Evolutionary conservation across 2,329 filamentous ascomycete genomes (phyloP).

Genomic region (Coniosporium tulheliwenetii): DNA sequence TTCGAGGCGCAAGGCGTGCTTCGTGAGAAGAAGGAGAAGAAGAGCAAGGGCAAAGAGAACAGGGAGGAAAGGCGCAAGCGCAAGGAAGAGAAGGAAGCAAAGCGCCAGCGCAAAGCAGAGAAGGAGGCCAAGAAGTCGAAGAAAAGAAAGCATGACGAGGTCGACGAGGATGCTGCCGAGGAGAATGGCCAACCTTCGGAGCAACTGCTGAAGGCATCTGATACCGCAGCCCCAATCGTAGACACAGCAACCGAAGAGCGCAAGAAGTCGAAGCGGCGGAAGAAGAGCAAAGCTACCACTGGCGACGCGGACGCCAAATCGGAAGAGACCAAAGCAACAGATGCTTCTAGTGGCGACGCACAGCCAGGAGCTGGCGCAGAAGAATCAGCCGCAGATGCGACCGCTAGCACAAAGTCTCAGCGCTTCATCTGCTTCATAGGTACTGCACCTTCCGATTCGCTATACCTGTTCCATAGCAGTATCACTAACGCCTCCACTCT

Average conservation of each 20-base stretch:
- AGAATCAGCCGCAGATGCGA: conserved; percentile 9
- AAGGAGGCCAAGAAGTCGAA: conserved; percentile 9
- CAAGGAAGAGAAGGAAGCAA: conserved; percentile 9
- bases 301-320: conserved; percentile 6
- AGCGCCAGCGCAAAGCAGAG: conserved; percentile 9
- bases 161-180: conserved; percentile 6
- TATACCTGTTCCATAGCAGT: neutral
- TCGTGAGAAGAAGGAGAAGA: neutral
- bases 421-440: conserved; percentile 69
- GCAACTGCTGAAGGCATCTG: conserved; percentile 2
- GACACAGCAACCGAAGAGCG: conserved; percentile 3
- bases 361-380: conserved; percentile 7
- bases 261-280: conserved; percentile 7
- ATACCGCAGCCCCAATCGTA: conserved; percentile 3
- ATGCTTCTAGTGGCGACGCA: conserved; percentile 7
- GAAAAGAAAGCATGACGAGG: conserved; percentile 10
- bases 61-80: conserved; percentile 11
- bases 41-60: conserved; percentile 15
- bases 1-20: too few species aligned
- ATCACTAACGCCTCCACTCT: neutral
- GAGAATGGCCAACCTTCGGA: neutral
- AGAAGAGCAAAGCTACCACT: conserved; percentile 7
- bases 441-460: conserved; percentile 17
- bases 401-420: conserved; percentile 22
- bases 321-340: conserved; percentile 6